A percentile compares a stretch with the other conserved stretches of the same genome.
These are phyloP conservation scores for Pholiota molesta DNA, from an alignment of 768 basidiomycete species.

Conservation along the genomic window DNA sequence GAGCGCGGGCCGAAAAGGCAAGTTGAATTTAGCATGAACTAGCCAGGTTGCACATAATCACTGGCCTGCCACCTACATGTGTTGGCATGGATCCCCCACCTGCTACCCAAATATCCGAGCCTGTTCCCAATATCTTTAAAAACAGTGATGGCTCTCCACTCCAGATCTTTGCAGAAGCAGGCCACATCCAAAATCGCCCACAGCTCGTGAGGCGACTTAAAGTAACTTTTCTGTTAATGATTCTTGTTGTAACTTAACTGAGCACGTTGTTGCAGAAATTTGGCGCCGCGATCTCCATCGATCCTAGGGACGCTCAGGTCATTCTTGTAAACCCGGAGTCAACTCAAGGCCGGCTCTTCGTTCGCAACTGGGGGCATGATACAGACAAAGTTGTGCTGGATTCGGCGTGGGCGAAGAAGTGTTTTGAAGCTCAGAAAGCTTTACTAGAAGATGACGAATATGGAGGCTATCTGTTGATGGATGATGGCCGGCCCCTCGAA, in stretches of 20 bases:
- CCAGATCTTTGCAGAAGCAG: constrained; percentile 60
- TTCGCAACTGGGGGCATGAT: constrained; percentile 61
- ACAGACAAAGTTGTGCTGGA: constrained; percentile 54
- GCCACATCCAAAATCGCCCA: constrained; percentile 50
- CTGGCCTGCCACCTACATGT: not conserved
- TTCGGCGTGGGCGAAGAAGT: constrained; percentile 54
- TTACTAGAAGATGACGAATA: constrained; percentile 53
- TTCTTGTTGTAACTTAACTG: not conserved
- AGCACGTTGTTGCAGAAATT: constrained; percentile 40
- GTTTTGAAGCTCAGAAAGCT: constrained; percentile 42
- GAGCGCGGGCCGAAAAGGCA: not conserved
- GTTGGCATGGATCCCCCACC: constrained; percentile 14
- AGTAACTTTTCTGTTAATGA: constrained; percentile 32
- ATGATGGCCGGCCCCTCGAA: constrained; percentile 42
- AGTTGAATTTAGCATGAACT: not conserved
- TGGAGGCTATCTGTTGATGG: constrained; percentile 47
- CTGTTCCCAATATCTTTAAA: constrained; percentile 32
- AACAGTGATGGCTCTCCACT: constrained; percentile 44
- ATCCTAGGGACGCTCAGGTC: constrained; percentile 54
- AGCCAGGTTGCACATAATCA: not conserved
- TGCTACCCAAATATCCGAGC: constrained; percentile 16
- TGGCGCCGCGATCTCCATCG: constrained; percentile 55
- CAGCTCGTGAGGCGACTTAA: constrained; percentile 53
- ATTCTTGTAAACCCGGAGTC: constrained; percentile 61
- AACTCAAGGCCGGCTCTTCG: constrained; percentile 54